These are phyloP conservation scores for Solanum commersonii DNA, from an alignment of 257 asterid genomes.

Conservation along the genomic window DNA sequence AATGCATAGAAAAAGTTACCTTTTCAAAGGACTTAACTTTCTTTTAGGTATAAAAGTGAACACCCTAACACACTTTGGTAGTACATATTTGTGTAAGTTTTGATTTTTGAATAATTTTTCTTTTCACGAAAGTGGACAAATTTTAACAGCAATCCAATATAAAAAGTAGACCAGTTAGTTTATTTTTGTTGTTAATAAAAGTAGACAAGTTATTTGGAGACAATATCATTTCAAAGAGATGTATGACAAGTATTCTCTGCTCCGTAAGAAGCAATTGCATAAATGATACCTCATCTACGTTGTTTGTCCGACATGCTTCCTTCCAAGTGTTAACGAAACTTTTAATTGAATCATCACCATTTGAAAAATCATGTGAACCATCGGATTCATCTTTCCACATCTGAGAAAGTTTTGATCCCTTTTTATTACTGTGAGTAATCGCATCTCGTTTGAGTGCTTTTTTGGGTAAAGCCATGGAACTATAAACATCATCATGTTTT, in stretches of 20 bases:
- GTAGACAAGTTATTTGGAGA: not conserved
- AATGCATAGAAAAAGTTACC: not conserved
- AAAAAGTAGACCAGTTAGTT: not conserved
- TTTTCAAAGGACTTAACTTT: not conserved
- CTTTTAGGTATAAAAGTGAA: not conserved
- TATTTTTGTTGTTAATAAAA: not conserved
- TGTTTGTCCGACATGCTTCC: conserved; percentile 53
- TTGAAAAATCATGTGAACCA: conserved; percentile 12
- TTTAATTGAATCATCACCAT: conserved; percentile 41
- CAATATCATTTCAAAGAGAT: not conserved
- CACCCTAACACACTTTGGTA: not conserved
- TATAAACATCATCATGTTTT: conserved; percentile 21
- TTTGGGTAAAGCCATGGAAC: conserved; percentile 22
- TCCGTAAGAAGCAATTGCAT: not conserved
- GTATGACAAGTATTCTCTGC: not conserved
- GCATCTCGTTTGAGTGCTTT: conserved; percentile 34
- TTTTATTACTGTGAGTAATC: not conserved
- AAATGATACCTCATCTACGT: conserved; percentile 50
- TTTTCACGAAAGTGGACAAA: not conserved
- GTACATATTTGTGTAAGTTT: not conserved
- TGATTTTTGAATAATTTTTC: not conserved
- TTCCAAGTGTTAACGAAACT: conserved; percentile 69
- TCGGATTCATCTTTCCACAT: conserved; percentile 1
- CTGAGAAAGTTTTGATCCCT: not conserved
- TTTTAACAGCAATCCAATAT: not conserved